These are phyloP conservation scores for Penicillium sp. DNA, from an alignment of 2,329 filamentous ascomycete genomes.

Conservation along the genomic window DNA sequence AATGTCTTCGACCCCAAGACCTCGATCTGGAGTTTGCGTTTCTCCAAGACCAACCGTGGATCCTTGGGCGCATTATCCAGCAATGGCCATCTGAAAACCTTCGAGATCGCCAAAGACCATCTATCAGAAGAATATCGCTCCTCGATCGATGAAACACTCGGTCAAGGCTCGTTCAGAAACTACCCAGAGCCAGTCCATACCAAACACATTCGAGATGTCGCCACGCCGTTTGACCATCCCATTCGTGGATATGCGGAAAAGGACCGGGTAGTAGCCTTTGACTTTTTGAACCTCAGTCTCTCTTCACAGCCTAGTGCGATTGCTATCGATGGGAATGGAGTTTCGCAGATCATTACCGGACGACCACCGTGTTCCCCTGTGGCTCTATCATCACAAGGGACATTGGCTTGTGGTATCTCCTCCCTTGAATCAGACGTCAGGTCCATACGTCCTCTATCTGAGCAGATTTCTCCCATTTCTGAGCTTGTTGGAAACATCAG, in stretches of 20 bases:
- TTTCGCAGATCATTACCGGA: constrained; percentile 51
- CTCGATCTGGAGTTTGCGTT: constrained; percentile 63
- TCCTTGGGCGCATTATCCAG: constrained; percentile 60
- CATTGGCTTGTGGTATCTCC: constrained; percentile 32
- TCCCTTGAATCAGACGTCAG: constrained; percentile 31
- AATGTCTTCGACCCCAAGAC: constrained; percentile 54
- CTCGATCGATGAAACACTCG: constrained; percentile 42
- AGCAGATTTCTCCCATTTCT: constrained; percentile 28
- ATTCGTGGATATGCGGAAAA: constrained; percentile 46
- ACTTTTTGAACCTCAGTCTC: constrained; percentile 55
- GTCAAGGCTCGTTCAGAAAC: constrained; percentile 39
- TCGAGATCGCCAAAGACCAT: constrained; percentile 56
- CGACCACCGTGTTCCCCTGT: constrained; percentile 43
- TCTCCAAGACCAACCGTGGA: constrained; percentile 58
- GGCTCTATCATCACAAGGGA: constrained; percentile 38
- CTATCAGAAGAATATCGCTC: constrained; percentile 39
- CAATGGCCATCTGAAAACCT: constrained; percentile 59
- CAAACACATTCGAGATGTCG: constrained; percentile 47
- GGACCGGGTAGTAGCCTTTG: constrained; percentile 58
- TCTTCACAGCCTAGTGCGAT: constrained; percentile 54
- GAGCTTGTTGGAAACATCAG: constrained; percentile 31
- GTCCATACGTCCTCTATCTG: constrained; percentile 31
- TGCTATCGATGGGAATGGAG: constrained; percentile 53
- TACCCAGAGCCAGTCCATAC: constrained; percentile 48
- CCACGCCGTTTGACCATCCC: constrained; percentile 47